A percentile compares a stretch with the other conserved stretches of the same genome.
Evolutionary conservation across 2,329 filamentous ascomycete species (phyloP).

Genomic region (Golovinomyces cichoracearum): DNA sequence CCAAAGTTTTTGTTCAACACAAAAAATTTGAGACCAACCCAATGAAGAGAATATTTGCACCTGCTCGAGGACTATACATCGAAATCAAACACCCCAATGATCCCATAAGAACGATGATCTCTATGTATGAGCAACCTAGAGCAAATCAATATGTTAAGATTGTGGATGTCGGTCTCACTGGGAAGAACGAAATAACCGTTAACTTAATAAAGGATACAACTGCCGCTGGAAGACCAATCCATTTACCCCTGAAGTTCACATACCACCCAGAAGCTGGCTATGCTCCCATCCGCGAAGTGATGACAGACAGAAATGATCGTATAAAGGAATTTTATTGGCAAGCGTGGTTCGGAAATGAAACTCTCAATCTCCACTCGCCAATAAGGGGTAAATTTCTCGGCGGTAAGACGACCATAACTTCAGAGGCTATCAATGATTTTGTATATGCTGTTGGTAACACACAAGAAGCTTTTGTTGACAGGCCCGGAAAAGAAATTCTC

Average conservation of each 20-base stretch:
- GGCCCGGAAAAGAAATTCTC: slow-evolving; percentile 76
- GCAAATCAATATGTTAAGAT: slow-evolving; percentile 73
- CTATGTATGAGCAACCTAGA: slow-evolving; percentile 63
- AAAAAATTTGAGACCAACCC: slow-evolving; percentile 96
- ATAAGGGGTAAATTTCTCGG: slow-evolving; percentile 78
- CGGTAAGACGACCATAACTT: slow-evolving; percentile 62
- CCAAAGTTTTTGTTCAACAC: slow-evolving; percentile 81
- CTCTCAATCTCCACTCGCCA: slow-evolving; percentile 56
- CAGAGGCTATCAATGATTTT: slow-evolving; percentile 89
- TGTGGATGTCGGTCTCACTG: slow-evolving; percentile 53
- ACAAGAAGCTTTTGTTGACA: slow-evolving; percentile 87
- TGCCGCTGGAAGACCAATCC: slow-evolving; percentile 55
- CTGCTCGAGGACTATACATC: slow-evolving; percentile 62
- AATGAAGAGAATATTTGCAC: slow-evolving; percentile 71
- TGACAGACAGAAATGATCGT: slow-evolving; percentile 83
- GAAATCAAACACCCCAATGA: slow-evolving; percentile 67
- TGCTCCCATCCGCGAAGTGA: slow-evolving; percentile 90
- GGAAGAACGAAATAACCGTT: slow-evolving; percentile 56
- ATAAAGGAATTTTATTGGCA: slow-evolving; percentile 99
- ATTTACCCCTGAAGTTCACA: slow-evolving; percentile 63
- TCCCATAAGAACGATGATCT: slow-evolving; percentile 57
- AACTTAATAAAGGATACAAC: slow-evolving; percentile 86
- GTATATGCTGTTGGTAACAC: slow-evolving; percentile 98
- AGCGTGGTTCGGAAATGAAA: slow-evolving; percentile 81
- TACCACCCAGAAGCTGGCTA: slow-evolving; percentile 93